Base-by-base conservation (phyloP, 441 rosid genomes). In the Sinapis alba region DNA sequence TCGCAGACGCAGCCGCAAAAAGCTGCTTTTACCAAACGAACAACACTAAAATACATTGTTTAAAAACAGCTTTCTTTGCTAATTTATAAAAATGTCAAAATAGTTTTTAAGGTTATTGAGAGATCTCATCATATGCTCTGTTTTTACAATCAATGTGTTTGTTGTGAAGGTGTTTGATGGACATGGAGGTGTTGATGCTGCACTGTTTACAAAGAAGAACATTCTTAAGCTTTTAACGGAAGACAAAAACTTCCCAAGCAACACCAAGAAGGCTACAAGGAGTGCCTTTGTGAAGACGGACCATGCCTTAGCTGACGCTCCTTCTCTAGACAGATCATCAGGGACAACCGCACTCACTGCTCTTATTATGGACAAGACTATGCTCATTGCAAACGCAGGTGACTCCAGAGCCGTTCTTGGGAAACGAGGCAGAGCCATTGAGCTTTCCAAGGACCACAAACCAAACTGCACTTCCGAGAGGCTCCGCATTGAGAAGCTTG, bases 301-400 rank as follows among this genome's bases (percentile, higher is more conserved):
- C 79, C 86, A 87, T 38, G 96, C 97, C n/a, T 78, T 94, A 47
- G 96, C 94, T 3, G 98, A 94, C 81, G 84, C 90, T 36, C 76
- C 83, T 4, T 84, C 93, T 70, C 84, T 94, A 9, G 99, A 94
- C 47, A 86, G 78, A 45, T 90, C 91, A 24, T 94, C 90, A 12
- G 97, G 98, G 63, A 94, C 99, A 66, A 94, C 98, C 7, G 98
- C 91, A 50, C 72, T 94, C 77, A 83, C 90, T 63, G 96, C 97
- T 54, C 90, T 92, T 21, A 80, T 90, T 20, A 63, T 90, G 80
- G 98, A 90, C 80, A 94, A 94, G 83, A 89, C 83, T 7, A 83
- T 94, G 97, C 84, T 94, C 16, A 85, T 94, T n/a, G 99, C 99
- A 7, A 94, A 94, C 60, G 98, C 84, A 0, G 98, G 99, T 16